Conservation (phyloP, 371 early-diverging fungal species). For the Mortierella sp. region DNA sequence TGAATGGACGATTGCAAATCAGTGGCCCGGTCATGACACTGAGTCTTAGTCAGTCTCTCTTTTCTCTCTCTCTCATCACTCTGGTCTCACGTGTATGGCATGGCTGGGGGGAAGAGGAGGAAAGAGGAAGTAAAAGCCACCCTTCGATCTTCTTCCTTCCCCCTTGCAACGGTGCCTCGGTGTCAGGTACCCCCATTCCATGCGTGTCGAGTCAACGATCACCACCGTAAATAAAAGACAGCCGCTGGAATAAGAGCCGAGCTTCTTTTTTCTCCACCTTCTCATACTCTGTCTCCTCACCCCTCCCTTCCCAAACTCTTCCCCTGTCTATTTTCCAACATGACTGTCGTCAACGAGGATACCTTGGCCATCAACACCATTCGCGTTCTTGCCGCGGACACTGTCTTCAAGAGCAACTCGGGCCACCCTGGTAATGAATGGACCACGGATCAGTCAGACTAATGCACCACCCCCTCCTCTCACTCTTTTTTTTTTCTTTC, state of each 20-base stretch:
- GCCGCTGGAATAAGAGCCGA: not conserved
- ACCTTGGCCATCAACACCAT: constrained; percentile 86
- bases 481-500: no score
- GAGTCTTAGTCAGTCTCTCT: no score
- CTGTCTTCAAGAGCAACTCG: constrained; percentile 92
- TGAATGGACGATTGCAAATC: no score
- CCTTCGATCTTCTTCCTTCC: no score
- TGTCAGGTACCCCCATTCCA: not conserved
- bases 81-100: no score
- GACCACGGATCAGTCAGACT: not conserved
- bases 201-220: not conserved
- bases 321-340: not conserved
- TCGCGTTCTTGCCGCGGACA: constrained; percentile 90
- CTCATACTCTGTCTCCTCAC: not conserved
- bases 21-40: no score
- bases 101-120: no score
- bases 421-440: constrained; percentile 91
- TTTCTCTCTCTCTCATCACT: no score
- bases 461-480: no score
- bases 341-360: constrained; percentile 60
- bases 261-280: not conserved
- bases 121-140: no score
- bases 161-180: no score
- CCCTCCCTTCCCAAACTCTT: not conserved
- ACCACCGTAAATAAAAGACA: not conserved